These are phyloP conservation scores for Blastosporella zonata DNA, from an alignment of 1,284 basidiomycete genomes.

Conservation along the genomic window DNA sequence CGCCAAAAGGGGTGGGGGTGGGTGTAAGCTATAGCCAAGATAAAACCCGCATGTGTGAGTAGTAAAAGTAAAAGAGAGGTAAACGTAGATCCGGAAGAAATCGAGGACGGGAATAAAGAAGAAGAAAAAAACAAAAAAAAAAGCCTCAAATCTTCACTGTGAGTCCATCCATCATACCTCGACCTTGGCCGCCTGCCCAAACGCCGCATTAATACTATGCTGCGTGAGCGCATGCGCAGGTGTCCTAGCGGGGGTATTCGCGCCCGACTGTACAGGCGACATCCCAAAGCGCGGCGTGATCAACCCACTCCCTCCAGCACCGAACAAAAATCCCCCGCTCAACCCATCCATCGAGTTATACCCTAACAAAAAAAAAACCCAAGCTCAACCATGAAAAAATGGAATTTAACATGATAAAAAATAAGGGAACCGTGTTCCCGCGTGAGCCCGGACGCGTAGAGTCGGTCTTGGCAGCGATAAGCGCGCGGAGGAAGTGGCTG, in stretches of 20 bases:
- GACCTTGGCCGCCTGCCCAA: constrained; percentile 33
- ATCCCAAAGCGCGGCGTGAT: constrained; percentile 54
- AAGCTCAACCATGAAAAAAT: too few species aligned
- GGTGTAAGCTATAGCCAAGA: not conserved
- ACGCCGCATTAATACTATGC: constrained; percentile 43
- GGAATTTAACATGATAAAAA: too few species aligned
- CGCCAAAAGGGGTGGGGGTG: not conserved
- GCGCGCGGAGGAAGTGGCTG: constrained; percentile 79
- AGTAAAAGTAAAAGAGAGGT: not conserved
- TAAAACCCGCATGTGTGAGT: too few species aligned
- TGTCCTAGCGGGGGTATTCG: constrained; percentile 38
- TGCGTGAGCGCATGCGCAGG: constrained; percentile 33
- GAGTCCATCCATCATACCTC: constrained; percentile 23
- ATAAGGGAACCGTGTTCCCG: constrained; percentile 2
- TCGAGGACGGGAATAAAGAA: not conserved
- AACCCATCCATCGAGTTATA: constrained; percentile 77
- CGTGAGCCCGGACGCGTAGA: too few species aligned
- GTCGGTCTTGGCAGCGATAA: constrained; percentile 57
- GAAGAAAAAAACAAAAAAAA: not conserved
- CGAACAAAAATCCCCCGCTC: constrained; percentile 79
- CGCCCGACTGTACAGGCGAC: constrained; percentile 41
- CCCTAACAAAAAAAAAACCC: constrained; percentile 38
- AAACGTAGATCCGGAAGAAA: not conserved
- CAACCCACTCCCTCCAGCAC: constrained; percentile 72
- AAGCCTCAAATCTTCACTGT: too few species aligned